phyloP scores from a whole-genome alignment of 2,329 filamentous ascomycete genomes.

The Epichloe hybrida region DNA sequence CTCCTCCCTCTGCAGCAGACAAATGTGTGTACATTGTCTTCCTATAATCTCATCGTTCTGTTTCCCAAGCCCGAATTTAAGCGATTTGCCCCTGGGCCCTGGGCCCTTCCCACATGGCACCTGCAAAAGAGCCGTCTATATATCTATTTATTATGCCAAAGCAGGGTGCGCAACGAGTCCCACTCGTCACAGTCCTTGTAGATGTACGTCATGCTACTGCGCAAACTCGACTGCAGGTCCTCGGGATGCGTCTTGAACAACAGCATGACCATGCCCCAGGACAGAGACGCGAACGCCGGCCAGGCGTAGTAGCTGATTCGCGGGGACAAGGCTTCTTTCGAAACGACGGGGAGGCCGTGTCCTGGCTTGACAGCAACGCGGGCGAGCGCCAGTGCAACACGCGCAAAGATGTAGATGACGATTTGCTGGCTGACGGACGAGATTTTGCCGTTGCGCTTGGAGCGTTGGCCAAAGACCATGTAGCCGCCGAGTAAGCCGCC shows the following conservation, averaged over 20 bases:
- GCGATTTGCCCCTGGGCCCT: neutral
- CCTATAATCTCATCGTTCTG: neutral
- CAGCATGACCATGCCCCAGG: constrained; percentile 93
- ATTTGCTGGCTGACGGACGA: constrained; percentile 90
- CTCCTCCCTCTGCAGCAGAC: neutral
- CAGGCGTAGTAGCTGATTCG: constrained; percentile 61
- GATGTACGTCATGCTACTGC: constrained; percentile 96
- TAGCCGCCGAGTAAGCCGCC: constrained; percentile 85
- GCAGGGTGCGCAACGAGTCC: constrained; percentile 71
- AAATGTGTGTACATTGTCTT: neutral
- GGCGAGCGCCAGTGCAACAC: constrained; percentile 73
- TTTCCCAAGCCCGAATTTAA: neutral
- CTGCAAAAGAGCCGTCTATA: neutral
- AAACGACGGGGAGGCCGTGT: constrained; percentile 36
- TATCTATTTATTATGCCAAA: constrained; percentile 65
- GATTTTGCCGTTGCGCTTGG: constrained; percentile 50
- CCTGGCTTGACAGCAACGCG: constrained; percentile 64
- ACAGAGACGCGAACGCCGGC: constrained; percentile 82
- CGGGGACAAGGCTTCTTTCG: constrained; percentile 30
- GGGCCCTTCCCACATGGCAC: neutral
- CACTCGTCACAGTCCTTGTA: constrained; percentile 81
- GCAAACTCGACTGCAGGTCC: constrained; percentile 77
- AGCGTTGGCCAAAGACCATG: constrained; percentile 67
- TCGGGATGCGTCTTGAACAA: constrained; percentile 87
- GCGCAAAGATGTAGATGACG: constrained; percentile 92